phyloP scores from a whole-genome alignment of 75 land plant species.

The Chamaecyparis obtusa region DNA sequence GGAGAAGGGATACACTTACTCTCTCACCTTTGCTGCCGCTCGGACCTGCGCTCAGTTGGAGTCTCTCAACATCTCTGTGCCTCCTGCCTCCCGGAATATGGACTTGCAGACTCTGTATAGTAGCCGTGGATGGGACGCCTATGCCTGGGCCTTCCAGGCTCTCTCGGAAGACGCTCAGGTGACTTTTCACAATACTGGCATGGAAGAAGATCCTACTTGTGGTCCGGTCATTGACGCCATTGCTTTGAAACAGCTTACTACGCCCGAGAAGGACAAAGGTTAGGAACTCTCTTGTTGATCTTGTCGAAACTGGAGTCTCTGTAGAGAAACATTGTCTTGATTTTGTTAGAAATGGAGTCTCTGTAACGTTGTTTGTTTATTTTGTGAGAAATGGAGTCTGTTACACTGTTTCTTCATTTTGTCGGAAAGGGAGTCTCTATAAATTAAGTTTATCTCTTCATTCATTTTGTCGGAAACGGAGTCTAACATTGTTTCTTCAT shows the following conservation, averaged over 20 bases:
- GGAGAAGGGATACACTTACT: constrained; percentile 50
- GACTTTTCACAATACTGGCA: constrained; percentile 49
- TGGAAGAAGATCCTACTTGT: constrained; percentile 77
- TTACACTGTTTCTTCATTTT: constrained; percentile 37
- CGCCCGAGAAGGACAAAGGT: constrained; percentile 52
- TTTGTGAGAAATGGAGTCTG: constrained; percentile 32
- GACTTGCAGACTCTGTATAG: constrained; percentile 67
- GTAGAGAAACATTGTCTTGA: constrained; percentile 14
- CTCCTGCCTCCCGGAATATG: constrained; percentile 29
- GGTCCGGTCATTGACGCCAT: constrained; percentile 66
- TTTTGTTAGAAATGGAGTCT: constrained; percentile 35
- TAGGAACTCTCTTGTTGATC: constrained; percentile 5
- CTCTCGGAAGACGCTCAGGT: neutral
- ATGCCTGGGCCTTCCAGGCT: constrained; percentile 52
- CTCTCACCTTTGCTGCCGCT: constrained; percentile 70
- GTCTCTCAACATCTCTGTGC: constrained; percentile 57
- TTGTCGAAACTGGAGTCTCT: constrained; percentile 31
- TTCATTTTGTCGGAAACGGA: too few species aligned
- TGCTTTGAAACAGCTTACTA: constrained; percentile 62
- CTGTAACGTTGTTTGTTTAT: constrained; percentile 30
- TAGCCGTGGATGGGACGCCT: constrained; percentile 64
- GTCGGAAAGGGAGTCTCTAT: constrained; percentile 43
- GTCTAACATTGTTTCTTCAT: too few species aligned
- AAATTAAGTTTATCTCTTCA: too few species aligned
- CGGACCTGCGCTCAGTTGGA: constrained; percentile 76